phyloP scores from a whole-genome alignment of 768 basidiomycete species.

The Tephrocybe sp. region DNA sequence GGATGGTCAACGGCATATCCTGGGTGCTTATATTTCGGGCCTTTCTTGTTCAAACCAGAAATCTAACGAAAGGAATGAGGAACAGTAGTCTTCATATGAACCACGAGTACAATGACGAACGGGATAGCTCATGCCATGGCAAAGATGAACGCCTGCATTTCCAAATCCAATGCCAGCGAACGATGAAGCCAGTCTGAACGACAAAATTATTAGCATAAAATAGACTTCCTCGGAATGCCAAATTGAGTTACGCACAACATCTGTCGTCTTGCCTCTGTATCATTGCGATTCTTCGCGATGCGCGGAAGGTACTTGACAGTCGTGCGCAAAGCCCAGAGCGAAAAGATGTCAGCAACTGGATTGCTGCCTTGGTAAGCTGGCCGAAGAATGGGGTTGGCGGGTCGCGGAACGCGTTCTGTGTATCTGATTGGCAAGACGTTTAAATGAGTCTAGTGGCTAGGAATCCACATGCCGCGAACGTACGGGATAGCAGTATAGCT shows the following conservation, averaged over 20 bases:
- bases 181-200: conserved; percentile 75
- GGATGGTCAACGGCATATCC: conserved; percentile 85
- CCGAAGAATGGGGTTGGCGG: conserved; percentile 83
- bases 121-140: conserved; percentile 88
- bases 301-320: conserved; percentile 88
- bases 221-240: not conserved
- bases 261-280: conserved; percentile 80
- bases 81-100: not conserved
- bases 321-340: conserved; percentile 87
- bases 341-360: conserved; percentile 94
- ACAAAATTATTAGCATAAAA: not conserved
- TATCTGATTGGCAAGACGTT: conserved; percentile 45
- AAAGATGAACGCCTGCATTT: conserved; percentile 89
- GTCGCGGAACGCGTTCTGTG: conserved; percentile 85
- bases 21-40: conserved; percentile 88
- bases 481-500: conserved; percentile 93
- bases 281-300: conserved; percentile 73
- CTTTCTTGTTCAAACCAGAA: conserved; percentile 91
- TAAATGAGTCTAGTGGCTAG: conserved; percentile 1
- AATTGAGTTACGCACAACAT: conserved; percentile 64
- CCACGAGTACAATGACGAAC: conserved; percentile 37
- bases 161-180: conserved; percentile 97
- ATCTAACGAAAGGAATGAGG: conserved; percentile 49
- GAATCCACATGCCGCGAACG: conserved; percentile 30
- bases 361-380: conserved; percentile 95